phyloP scores from a whole-genome alignment of 1,139 yeast species.

The Candida sp. region DNA sequence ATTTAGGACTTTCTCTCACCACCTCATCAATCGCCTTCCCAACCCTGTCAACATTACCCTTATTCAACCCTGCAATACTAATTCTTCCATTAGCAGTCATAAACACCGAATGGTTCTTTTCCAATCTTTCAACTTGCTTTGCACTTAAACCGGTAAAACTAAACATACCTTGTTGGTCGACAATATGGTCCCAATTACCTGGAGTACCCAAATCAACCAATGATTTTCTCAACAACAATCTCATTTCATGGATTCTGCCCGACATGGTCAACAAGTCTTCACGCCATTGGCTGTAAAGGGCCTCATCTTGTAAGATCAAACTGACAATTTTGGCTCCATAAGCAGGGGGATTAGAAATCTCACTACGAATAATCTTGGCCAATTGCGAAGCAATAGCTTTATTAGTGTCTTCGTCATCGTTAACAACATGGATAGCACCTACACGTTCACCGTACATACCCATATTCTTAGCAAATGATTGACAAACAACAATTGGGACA shows the following conservation, averaged over 20 bases:
- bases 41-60: constrained; percentile 71
- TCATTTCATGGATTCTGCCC: constrained; percentile 76
- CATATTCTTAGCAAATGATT: constrained; percentile 96
- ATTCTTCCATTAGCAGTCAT: constrained; percentile 86
- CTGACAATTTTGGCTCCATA: constrained; percentile 95
- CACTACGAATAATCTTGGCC: constrained; percentile 74
- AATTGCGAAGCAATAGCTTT: constrained; percentile 71
- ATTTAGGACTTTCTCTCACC: constrained; percentile 34
- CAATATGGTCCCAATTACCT: constrained; percentile 92
- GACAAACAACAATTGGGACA: constrained; percentile 70
- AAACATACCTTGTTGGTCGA: constrained; percentile 94
- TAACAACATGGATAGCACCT: constrained; percentile 78
- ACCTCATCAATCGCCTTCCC: constrained; percentile 84
- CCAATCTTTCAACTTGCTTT: constrained; percentile 79
- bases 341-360: constrained; percentile 92
- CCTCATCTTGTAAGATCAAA: constrained; percentile 62
- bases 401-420: constrained; percentile 28
- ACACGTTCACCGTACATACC: constrained; percentile 99
- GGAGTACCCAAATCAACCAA: constrained; percentile 71
- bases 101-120: constrained; percentile 74
- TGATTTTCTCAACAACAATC: constrained; percentile 59
- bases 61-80: constrained; percentile 90
- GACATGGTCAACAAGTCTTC: constrained; percentile 86
- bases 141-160: constrained; percentile 85
- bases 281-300: constrained; percentile 77